Conservation (phyloP, 2,329 filamentous ascomycete genomes). For the Fusarium concolor region DNA sequence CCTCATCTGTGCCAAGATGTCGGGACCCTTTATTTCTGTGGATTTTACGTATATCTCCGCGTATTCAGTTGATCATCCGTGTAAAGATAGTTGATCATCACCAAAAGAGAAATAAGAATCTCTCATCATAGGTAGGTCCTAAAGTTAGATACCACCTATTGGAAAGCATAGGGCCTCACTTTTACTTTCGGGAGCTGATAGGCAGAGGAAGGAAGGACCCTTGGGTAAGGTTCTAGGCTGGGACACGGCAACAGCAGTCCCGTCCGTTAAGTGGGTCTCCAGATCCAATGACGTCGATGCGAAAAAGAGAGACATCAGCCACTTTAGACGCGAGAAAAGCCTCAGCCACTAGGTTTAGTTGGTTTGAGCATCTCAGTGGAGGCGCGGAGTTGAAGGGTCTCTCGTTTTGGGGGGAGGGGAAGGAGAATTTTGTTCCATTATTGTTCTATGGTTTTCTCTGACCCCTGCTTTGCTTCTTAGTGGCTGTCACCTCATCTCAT, state of each 20-base stretch:
- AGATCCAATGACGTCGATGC: conserved; percentile 23
- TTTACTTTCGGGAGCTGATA: neutral
- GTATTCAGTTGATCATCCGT: neutral
- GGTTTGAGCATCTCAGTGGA: conserved; percentile 19
- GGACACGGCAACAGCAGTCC: conserved; percentile 3
- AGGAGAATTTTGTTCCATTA: conserved; percentile 28
- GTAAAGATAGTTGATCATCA: neutral
- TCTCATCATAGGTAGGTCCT: too few species aligned
- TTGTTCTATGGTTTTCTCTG: conserved; percentile 28
- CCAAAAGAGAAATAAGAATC: too few species aligned
- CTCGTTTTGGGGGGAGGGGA: too few species aligned
- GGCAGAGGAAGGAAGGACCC: conserved; percentile 9
- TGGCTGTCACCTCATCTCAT: conserved; percentile 27
- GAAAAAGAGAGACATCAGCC: conserved; percentile 21
- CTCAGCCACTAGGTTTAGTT: conserved; percentile 27
- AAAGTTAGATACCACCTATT: conserved; percentile 10
- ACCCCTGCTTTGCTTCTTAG: conserved; percentile 32
- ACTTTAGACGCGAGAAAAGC: conserved; percentile 15
- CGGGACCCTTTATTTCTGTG: conserved; percentile 12
- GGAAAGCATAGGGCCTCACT: neutral
- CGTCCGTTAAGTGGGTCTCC: conserved; percentile 4
- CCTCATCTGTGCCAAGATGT: conserved; percentile 18
- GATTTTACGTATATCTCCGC: conserved; percentile 14
- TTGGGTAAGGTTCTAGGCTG: neutral
- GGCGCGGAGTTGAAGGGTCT: conserved; percentile 7